Percentiles rank a stretch among this genome's conserved stretches.
phyloP scores from a whole-genome alignment of 768 basidiomycete genomes.

The Lyophyllum shimeji region DNA sequence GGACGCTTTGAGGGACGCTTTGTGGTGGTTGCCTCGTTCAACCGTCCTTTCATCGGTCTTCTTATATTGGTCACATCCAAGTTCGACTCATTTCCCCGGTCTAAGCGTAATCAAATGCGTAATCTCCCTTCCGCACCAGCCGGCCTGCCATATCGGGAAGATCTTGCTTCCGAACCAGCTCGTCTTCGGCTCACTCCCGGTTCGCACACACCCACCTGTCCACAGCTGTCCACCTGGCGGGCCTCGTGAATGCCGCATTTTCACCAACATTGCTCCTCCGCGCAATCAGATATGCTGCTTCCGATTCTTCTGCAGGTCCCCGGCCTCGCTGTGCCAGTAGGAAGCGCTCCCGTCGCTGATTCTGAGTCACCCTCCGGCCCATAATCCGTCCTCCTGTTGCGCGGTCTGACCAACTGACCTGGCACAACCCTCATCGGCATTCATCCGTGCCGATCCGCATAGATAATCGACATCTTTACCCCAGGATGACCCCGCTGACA shows the following conservation, averaged over 20 bases:
- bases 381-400: background rate
- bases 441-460: background rate
- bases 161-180: conserved; percentile 7
- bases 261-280: conserved; percentile 1
- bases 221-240: background rate
- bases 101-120: conserved; percentile 12
- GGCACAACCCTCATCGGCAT: background rate
- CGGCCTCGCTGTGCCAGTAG: background rate
- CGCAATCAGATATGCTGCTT: background rate
- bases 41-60: background rate
- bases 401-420: background rate
- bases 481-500: background rate
- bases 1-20: background rate
- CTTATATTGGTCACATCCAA: conserved; percentile 7
- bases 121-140: conserved; percentile 12
- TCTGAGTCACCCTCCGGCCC: background rate
- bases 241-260: conserved; percentile 16
- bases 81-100: conserved; percentile 6
- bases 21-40: background rate
- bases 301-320: background rate
- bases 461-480: background rate
- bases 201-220: too few relatives aligned
- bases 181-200: conserved; percentile 9
- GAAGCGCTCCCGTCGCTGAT: background rate
- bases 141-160: conserved; percentile 9